Evolutionary conservation across 306 rosid genomes (phyloP).

Genomic region (Prosopis cineraria): DNA sequence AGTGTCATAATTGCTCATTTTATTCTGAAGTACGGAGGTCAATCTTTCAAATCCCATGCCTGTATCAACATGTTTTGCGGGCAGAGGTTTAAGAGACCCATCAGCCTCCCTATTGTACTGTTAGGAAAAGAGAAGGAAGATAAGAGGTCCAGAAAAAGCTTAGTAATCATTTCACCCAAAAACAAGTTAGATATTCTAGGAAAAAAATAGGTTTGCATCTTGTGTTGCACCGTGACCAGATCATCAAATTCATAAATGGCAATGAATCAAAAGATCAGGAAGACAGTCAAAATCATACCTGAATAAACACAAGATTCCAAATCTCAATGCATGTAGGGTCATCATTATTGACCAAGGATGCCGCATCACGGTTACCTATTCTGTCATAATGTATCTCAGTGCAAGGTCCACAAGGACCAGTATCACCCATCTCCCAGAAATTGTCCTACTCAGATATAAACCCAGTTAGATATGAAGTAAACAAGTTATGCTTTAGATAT

Average conservation of each 20-base stretch:
- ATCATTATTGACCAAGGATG: conserved; percentile 84
- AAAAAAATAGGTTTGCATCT: not conserved
- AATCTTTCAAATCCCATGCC: conserved; percentile 96
- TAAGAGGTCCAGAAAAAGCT: not conserved
- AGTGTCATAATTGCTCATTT: conserved; percentile 96
- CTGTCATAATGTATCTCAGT: conserved; percentile 96
- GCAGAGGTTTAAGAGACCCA: conserved; percentile 80
- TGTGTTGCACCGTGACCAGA: conserved; percentile 18
- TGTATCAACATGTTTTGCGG: conserved; percentile 97
- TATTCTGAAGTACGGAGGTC: conserved; percentile 85
- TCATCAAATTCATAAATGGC: conserved; percentile 9
- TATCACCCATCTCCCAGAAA: conserved; percentile 99
- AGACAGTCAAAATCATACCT: conserved; percentile 52
- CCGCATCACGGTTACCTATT: conserved; percentile 94
- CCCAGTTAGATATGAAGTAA: conserved; percentile 21
- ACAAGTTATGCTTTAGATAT: not conserved
- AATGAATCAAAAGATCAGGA: not conserved
- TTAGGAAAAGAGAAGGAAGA: conserved; percentile 30
- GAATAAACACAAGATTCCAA: conserved; percentile 97
- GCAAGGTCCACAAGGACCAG: conserved; percentile 99
- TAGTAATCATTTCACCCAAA: not conserved
- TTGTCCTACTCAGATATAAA: conserved; percentile 67
- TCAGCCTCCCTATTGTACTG: conserved; percentile 95
- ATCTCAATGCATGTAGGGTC: conserved; percentile 98
- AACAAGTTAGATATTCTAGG: not conserved